These are phyloP conservation scores for Ensete ventricosum DNA, from an alignment of 176 grass and related monocot species.

Conservation along the genomic window DNA sequence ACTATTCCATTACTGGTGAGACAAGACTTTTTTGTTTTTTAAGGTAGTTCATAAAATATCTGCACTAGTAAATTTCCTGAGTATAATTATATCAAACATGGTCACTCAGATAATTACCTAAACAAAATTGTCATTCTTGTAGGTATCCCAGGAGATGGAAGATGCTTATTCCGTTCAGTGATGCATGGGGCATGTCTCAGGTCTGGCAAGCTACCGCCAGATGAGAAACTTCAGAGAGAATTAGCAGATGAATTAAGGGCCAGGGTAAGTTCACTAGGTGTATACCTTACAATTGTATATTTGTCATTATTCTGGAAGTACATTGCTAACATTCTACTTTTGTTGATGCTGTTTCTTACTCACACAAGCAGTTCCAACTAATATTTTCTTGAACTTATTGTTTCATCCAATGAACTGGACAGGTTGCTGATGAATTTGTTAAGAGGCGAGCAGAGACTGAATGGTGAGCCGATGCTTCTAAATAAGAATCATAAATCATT, in stretches of 20 bases:
- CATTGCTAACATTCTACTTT: too few relatives aligned
- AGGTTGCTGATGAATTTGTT: constrained; percentile 87
- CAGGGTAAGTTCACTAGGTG: constrained; percentile 22
- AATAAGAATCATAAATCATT: neutral
- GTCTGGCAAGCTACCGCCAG: constrained; percentile 39
- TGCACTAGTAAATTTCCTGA: neutral
- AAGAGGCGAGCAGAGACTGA: constrained; percentile 65
- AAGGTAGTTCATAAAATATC: neutral
- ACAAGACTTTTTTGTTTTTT: neutral
- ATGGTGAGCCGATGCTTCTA: constrained; percentile 38
- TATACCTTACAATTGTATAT: neutral
- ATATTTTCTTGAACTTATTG: neutral
- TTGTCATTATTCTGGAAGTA: neutral
- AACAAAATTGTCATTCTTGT: constrained; percentile 20
- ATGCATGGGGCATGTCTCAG: constrained; percentile 62
- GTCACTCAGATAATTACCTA: constrained; percentile 2
- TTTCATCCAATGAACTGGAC: neutral
- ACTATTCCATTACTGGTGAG: constrained; percentile 88
- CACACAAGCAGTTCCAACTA: neutral
- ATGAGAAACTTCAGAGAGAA: constrained; percentile 60
- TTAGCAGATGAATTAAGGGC: constrained; percentile 81
- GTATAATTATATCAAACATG: neutral
- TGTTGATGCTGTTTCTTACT: neutral
- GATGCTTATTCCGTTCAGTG: constrained; percentile 76
- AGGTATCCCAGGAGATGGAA: constrained; percentile 92